Percentiles rank a stretch among this genome's conserved stretches.
Conservation (phyloP, 1,139 yeast genomes). For the Lizanozyma gosingica region DNA sequence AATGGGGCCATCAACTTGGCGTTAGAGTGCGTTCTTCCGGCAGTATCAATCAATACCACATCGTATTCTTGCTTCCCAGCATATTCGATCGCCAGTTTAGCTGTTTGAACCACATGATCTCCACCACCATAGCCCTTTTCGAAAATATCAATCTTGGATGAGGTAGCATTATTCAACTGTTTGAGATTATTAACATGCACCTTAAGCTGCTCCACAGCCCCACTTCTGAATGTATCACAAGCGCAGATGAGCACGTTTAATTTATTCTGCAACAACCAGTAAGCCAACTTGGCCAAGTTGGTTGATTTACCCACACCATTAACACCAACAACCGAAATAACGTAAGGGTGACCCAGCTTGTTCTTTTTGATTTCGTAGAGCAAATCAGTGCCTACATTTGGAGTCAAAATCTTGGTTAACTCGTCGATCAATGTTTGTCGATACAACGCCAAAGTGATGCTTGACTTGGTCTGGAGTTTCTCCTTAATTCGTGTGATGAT, state of each 20-base stretch:
- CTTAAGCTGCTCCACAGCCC: slow-evolving; percentile 93
- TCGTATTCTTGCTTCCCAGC: slow-evolving; percentile 65
- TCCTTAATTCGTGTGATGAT: slow-evolving; percentile 30
- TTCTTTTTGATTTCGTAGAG: slow-evolving; percentile 67
- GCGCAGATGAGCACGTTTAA: slow-evolving; percentile 87
- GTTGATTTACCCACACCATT: slow-evolving; percentile 98
- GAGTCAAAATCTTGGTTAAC: slow-evolving; percentile 76
- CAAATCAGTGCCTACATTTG: slow-evolving; percentile 84
- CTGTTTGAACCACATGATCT: slow-evolving; percentile 84
- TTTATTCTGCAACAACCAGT: slow-evolving; percentile 89
- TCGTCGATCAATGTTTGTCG: slow-evolving; percentile 65
- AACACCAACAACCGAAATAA: slow-evolving; percentile 93
- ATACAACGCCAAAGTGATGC: slow-evolving; percentile 23
- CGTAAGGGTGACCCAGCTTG: slow-evolving; percentile 57
- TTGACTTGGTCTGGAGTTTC: slow-evolving; percentile 19
- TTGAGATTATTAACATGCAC: slow-evolving; percentile 85
- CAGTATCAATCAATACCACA: slow-evolving; percentile 90
- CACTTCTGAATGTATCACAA: slow-evolving; percentile 95
- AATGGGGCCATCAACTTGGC: slow-evolving; percentile 92
- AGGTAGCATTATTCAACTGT: slow-evolving; percentile 36
- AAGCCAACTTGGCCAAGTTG: slow-evolving; percentile 86
- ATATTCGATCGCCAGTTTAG: slow-evolving; percentile 83
- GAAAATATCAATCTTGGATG: slow-evolving; percentile 64
- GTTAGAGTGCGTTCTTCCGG: slow-evolving; percentile 95
- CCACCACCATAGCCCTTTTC: slow-evolving; percentile 98